phyloP scores from a whole-genome alignment of 2,329 filamentous ascomycete species.

The Colletotrichum nymphaeae region DNA sequence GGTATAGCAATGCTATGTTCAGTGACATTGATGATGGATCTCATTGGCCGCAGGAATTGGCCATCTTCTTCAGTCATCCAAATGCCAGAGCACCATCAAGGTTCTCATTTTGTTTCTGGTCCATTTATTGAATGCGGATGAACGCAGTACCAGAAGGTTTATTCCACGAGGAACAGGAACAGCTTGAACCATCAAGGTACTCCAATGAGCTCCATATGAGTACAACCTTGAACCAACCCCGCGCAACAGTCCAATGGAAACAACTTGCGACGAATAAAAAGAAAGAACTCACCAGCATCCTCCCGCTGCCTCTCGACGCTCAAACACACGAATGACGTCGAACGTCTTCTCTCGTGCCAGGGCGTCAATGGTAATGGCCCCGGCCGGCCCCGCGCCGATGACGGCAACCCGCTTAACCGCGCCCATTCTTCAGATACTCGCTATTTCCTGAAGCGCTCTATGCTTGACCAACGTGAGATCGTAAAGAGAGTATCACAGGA shows the following conservation, averaged over 20 bases:
- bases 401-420: constrained; percentile 61
- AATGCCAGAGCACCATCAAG: neutral
- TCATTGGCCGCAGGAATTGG: neutral
- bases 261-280: neutral
- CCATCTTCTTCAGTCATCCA: neutral
- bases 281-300: constrained; percentile 67
- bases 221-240: neutral
- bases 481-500: neutral
- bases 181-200: constrained; percentile 16
- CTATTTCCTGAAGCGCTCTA: neutral
- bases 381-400: constrained; percentile 70
- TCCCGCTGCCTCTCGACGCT: constrained; percentile 67
- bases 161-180: neutral
- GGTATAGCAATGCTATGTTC: too few species aligned
- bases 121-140: neutral
- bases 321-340: constrained; percentile 70
- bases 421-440: constrained; percentile 23
- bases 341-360: constrained; percentile 68
- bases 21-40: neutral
- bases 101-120: neutral
- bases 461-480: neutral
- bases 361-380: constrained; percentile 70
- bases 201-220: neutral
- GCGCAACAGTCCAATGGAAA: neutral
- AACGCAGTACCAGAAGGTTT: too few species aligned